Percentiles rank a stretch among this genome's conserved stretches.
Conservation (phyloP, 2,329 filamentous ascomycete species). For the Xylaria sp. region DNA sequence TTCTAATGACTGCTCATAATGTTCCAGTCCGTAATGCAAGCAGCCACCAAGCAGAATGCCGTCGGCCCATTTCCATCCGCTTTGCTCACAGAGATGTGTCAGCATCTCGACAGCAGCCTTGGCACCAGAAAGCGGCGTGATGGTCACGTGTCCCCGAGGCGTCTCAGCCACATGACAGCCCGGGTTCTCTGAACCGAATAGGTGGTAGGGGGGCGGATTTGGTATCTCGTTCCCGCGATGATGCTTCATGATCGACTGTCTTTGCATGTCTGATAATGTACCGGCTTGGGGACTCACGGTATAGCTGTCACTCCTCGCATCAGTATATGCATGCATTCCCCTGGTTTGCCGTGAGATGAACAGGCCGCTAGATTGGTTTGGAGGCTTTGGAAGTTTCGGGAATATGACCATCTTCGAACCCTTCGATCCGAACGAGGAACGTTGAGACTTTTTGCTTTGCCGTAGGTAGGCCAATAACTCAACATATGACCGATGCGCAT, state of each 20-base stretch:
- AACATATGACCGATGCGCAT: constrained; percentile 74
- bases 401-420: constrained; percentile 56
- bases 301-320: constrained; percentile 16
- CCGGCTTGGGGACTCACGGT: constrained; percentile 15
- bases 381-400: constrained; percentile 52
- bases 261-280: constrained; percentile 11
- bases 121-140: constrained; percentile 58
- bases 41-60: constrained; percentile 91
- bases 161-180: constrained; percentile 21
- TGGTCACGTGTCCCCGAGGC: constrained; percentile 28
- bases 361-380: constrained; percentile 18
- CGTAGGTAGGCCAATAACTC: constrained; percentile 70
- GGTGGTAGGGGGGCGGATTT: constrained; percentile 29
- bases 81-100: constrained; percentile 75
- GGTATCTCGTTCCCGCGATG: constrained; percentile 23
- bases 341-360: constrained; percentile 24
- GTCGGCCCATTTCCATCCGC: constrained; percentile 86
- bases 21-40: constrained; percentile 84
- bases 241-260: constrained; percentile 19
- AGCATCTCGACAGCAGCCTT: constrained; percentile 71
- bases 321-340: constrained; percentile 14
- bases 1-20: constrained; percentile 75
- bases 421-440: constrained; percentile 42
- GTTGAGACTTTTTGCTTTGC: constrained; percentile 55
- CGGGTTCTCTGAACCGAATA: constrained; percentile 27